Evolutionary conservation across 441 rosid species (phyloP), one percentile per base, ranked within the genome.

Genomic region (Iberis amara): DNA sequence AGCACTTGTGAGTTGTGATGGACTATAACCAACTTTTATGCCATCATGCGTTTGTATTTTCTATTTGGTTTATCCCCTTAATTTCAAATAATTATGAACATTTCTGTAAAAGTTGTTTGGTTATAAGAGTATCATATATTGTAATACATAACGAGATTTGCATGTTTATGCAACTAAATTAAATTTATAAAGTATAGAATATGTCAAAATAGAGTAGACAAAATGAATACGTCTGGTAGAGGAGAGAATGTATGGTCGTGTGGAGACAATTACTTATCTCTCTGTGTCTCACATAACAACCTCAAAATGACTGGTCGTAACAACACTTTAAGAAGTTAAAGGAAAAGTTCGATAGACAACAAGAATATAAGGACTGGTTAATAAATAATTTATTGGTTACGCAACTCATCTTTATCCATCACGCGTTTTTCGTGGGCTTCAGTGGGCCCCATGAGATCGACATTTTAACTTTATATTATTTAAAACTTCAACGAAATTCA

Each of bases 341-440:
- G 24, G 21, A 0, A 28, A 49, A 31, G 1, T 10, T 7, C 1
- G 37, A 39, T 64, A 57, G 13, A 10, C 2, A 8, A 64, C 30
- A 11, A 12, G 47, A 64, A 58, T 26, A 12, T 3, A 31, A 49
- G 23, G 42, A 13, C 52, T 50, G 7, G 39, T 45, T 21, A 53
- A 46, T 24, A 47, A 59, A 44, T 4, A 46, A 31, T 31, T 47
- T 3, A 15, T 46, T 49, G 51, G 2, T 47, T 60, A 59, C 41
- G 56, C 52, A 59, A 66, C 61, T 59, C 44, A 21, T 38, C 21
- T 36, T 12, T 33, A 40, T 47, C 38, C 32, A 59, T 55, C 66
- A 66, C 71, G 71, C 71, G 61, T 66, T 66, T 66, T 54, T 54
- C 57, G 37, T 66, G 66, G 53, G 71, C 52, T 66, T 41, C 23